phyloP scores from a whole-genome alignment of 805 yeast species.

The Kodamaea lidongshanica region DNA sequence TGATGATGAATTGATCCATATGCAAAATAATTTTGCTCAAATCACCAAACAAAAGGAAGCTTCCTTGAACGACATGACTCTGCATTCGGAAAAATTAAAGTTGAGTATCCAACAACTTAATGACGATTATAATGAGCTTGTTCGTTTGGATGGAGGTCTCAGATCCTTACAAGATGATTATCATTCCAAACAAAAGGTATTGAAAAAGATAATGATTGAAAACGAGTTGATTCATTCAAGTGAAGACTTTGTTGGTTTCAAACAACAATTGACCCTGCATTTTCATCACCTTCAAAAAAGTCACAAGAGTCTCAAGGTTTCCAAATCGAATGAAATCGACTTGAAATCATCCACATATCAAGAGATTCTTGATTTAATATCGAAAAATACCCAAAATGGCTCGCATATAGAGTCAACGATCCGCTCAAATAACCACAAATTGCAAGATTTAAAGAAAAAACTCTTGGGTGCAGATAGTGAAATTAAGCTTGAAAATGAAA shows the following conservation, averaged over 20 bases:
- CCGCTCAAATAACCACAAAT: conserved; percentile 26
- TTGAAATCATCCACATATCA: conserved; percentile 12
- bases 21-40: conserved; percentile 25
- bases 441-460: conserved; percentile 31
- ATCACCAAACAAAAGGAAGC: conserved; percentile 15
- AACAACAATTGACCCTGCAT: not conserved
- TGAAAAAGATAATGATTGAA: conserved; percentile 5
- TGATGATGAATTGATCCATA: conserved; percentile 21
- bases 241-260: not conserved
- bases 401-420: conserved; percentile 40
- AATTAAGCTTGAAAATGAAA: conserved; percentile 42
- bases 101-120: conserved; percentile 16
- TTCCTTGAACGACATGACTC: conserved; percentile 10
- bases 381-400: conserved; percentile 39
- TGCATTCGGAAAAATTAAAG: conserved; percentile 11
- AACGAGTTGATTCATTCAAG: conserved; percentile 6
- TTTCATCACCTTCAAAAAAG: not conserved
- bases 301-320: not conserved
- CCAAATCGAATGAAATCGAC: conserved; percentile 3
- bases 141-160: conserved; percentile 52
- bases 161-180: conserved; percentile 37
- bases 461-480: conserved; percentile 39
- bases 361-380: conserved; percentile 16
- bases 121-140: conserved; percentile 23
- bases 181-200: conserved; percentile 12